These are phyloP conservation scores for Globisporangium echinulatum DNA, from an alignment of 352 stramenopile species.

Conservation along the genomic window DNA sequence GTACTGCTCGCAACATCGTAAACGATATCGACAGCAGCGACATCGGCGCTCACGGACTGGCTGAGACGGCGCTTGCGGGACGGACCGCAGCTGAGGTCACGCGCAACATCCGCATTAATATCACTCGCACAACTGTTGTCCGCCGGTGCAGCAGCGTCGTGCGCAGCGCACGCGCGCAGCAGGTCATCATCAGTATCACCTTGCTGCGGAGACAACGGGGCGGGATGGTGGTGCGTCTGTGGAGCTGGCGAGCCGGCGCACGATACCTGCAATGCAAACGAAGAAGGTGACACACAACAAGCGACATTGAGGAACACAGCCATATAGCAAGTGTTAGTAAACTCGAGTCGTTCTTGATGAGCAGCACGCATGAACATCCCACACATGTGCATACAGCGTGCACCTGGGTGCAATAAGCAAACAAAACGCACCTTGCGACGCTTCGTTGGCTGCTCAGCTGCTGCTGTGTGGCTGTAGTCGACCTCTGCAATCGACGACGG, in stretches of 20 bases:
- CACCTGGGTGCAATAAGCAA: not conserved
- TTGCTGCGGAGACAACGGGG: constrained; percentile 7
- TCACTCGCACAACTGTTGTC: constrained; percentile 25
- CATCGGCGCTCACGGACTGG: constrained; percentile 16
- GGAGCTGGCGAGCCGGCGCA: constrained; percentile 2
- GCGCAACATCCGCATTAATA: constrained; percentile 77
- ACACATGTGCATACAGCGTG: not conserved
- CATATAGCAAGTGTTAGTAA: not conserved
- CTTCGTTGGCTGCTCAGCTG: not conserved
- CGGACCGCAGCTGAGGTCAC: constrained; percentile 50
- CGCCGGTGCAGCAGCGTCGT: constrained; percentile 13
- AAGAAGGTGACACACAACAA: not conserved
- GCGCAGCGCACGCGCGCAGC: constrained; percentile 21
- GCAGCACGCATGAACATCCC: too few relatives aligned
- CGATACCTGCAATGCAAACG: constrained; percentile 1
- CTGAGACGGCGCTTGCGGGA: constrained; percentile 59
- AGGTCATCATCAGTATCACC: constrained; percentile 30
- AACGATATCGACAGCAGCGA: too few relatives aligned
- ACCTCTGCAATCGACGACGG: constrained; percentile 65
- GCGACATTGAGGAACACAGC: not conserved
- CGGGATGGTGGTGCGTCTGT: not conserved
- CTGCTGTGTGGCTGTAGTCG: constrained; percentile 17
- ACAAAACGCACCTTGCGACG: constrained; percentile 26
- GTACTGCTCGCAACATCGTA: too few relatives aligned
- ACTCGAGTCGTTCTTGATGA: too few relatives aligned